phyloP scores from a whole-genome alignment of 108 stramenopile genomes.

The Pseudonitzschia multiseries region DNA sequence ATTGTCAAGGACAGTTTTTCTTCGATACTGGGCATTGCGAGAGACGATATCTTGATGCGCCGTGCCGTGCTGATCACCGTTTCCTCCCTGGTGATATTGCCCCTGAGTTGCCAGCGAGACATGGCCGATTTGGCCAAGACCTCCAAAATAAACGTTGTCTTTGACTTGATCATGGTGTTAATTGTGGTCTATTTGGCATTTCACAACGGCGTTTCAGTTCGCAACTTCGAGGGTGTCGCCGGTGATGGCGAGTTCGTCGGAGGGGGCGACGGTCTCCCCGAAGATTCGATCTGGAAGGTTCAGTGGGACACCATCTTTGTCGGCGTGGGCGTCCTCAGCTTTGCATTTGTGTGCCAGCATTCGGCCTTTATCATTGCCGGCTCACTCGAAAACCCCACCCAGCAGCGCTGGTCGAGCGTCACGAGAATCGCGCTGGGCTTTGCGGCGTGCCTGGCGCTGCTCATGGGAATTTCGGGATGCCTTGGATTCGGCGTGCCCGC shows the following conservation, averaged over 20 bases:
- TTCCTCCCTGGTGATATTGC: conserved; percentile 61
- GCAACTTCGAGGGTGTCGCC: neutral
- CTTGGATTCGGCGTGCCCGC: conserved; percentile 46
- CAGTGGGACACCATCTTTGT: conserved; percentile 67
- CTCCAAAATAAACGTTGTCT: conserved; percentile 55
- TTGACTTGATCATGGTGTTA: conserved; percentile 60
- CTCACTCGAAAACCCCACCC: conserved; percentile 66
- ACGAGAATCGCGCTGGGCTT: conserved; percentile 51
- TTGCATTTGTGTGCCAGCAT: conserved; percentile 87
- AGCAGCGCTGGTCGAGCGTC: conserved; percentile 65
- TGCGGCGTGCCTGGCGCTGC: conserved; percentile 47
- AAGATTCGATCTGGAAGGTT: conserved; percentile 24
- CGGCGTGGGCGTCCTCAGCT: conserved; percentile 75
- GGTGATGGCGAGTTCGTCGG: neutral
- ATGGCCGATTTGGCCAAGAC: conserved; percentile 85
- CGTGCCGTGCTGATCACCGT: conserved; percentile 58
- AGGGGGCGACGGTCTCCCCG: neutral
- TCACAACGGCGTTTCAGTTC: neutral
- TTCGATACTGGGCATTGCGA: conserved; percentile 55
- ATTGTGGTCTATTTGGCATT: conserved; percentile 43
- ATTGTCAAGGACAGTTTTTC: conserved; percentile 85
- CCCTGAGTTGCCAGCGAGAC: conserved; percentile 74
- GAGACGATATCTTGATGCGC: conserved; percentile 41
- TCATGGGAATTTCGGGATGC: conserved; percentile 61
- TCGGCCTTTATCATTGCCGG: conserved; percentile 87